A percentile compares a stretch with the other conserved stretches of the same genome.
phyloP scores from a whole-genome alignment of 139 green algal genomes.

The Closterium sp. region DNA sequence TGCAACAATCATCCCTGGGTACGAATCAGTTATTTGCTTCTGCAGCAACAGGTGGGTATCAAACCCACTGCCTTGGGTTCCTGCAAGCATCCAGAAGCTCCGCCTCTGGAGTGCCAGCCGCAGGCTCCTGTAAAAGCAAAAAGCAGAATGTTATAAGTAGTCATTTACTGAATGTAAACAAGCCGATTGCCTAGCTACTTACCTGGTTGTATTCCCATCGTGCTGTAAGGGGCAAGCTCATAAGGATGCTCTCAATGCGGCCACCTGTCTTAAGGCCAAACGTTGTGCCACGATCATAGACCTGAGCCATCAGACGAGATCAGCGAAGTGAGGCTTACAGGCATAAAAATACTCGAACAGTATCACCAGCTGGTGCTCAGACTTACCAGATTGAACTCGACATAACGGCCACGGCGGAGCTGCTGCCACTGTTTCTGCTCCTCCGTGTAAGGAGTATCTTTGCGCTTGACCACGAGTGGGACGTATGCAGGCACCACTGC shows the following conservation, averaged over 20 bases:
- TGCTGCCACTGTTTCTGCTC: constrained; percentile 96
- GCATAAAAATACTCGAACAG: neutral
- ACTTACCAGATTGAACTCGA: constrained; percentile 98
- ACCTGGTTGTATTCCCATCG: constrained; percentile 87
- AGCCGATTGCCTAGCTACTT: constrained; percentile 1
- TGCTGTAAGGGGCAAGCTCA: constrained; percentile 68
- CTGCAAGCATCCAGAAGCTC: constrained; percentile 80
- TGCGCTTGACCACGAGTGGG: constrained; percentile 88
- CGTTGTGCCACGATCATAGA: constrained; percentile 93
- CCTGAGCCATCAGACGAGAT: constrained; percentile 19
- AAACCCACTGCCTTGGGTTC: constrained; percentile 70
- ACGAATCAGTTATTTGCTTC: no score
- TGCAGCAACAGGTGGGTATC: neutral
- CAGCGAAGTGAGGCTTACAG: neutral
- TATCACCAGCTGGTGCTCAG: neutral
- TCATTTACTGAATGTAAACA: neutral
- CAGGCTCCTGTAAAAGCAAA: constrained; percentile 55
- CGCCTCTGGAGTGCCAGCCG: constrained; percentile 71
- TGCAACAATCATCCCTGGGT: no score
- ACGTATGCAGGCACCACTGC: constrained; percentile 73
- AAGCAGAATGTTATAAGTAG: neutral
- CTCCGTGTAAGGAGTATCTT: constrained; percentile 81
- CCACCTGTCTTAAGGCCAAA: constrained; percentile 98
- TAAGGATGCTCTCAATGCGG: constrained; percentile 87
- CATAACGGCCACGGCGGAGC: constrained; percentile 81